Evolutionary conservation across 352 stramenopile species (phyloP).

Genomic region (Aphanomyces astaci): DNA sequence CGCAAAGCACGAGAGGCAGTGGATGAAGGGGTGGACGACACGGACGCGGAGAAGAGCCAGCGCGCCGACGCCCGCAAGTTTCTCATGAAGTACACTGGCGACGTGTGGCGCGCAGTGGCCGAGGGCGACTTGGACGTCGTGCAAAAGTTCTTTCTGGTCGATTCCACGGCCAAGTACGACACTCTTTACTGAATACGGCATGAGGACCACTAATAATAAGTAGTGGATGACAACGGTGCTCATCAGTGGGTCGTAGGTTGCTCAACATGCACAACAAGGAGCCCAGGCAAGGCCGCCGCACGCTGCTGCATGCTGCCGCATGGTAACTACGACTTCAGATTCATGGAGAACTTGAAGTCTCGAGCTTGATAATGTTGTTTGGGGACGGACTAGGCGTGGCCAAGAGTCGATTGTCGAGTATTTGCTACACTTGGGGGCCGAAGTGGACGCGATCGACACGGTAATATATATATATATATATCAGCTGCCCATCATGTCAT

Average conservation of each 20-base stretch:
- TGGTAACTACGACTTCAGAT: slow-evolving; percentile 31
- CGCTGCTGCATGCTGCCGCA: slow-evolving; percentile 52
- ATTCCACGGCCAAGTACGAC: slow-evolving; percentile 37
- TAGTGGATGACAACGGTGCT: too few species aligned
- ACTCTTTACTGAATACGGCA: neutral
- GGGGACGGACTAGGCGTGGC: slow-evolving; percentile 38
- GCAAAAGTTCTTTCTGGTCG: slow-evolving; percentile 51
- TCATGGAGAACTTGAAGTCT: neutral
- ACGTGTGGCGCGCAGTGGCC: slow-evolving; percentile 45
- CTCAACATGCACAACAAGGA: slow-evolving; percentile 38
- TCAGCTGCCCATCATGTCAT: neutral
- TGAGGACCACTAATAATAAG: too few species aligned
- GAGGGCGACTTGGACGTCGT: slow-evolving; percentile 44
- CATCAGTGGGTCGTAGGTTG: slow-evolving; percentile 27
- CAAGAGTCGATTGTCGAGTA: slow-evolving; percentile 31
- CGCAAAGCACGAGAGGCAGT: slow-evolving; percentile 14
- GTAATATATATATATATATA: slow-evolving; percentile 24
- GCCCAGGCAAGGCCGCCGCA: slow-evolving; percentile 41
- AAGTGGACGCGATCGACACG: slow-evolving; percentile 47
- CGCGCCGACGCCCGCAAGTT: slow-evolving; percentile 47
- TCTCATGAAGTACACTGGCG: slow-evolving; percentile 46
- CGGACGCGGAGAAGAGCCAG: slow-evolving; percentile 31
- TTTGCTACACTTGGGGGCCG: slow-evolving; percentile 38
- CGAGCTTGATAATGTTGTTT: too few species aligned
- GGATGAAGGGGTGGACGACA: slow-evolving; percentile 23